Percentiles rank a stretch among this genome's conserved stretches.
phyloP scores from a whole-genome alignment of 305 asterid genomes.

The Fraxinus albicans region DNA sequence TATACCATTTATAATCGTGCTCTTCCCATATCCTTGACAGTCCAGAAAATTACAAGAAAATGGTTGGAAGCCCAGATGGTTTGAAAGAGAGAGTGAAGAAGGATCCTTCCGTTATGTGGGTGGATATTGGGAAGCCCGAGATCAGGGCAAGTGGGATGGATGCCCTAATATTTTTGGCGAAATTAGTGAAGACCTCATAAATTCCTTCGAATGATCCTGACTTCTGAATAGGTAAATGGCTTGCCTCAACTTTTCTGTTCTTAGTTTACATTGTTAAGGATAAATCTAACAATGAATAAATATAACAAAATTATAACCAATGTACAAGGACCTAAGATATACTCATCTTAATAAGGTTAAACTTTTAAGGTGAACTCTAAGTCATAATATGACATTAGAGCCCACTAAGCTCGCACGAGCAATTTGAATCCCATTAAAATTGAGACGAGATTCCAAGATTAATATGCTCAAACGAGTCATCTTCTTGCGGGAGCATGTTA shows the following conservation, averaged over 20 bases:
- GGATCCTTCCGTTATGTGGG: slow-evolving; percentile 67
- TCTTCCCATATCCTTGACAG: slow-evolving; percentile 34
- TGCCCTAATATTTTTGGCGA: slow-evolving; percentile 83
- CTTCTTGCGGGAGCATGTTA: not conserved
- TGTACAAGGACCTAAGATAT: not conserved
- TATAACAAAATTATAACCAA: not conserved
- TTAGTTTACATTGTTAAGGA: not conserved
- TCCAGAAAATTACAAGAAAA: slow-evolving; percentile 90
- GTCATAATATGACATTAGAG: not conserved
- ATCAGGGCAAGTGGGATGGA: slow-evolving; percentile 61
- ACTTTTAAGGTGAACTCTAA: not conserved
- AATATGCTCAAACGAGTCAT: not conserved
- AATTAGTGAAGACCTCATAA: slow-evolving; percentile 44
- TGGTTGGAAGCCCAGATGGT: slow-evolving; percentile 96
- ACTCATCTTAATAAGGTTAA: not conserved
- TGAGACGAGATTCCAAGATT: not conserved
- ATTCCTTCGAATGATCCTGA: slow-evolving; percentile 48
- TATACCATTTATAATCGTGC: not conserved
- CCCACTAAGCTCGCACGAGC: not conserved
- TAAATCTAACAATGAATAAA: not conserved
- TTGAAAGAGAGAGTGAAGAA: slow-evolving; percentile 49
- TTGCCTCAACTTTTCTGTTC: not conserved
- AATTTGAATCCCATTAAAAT: not conserved
- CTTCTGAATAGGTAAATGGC: not conserved
- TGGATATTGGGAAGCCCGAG: slow-evolving; percentile 93